These are phyloP conservation scores for Ceratonia siliqua DNA, from an alignment of 306 rosid species.

Conservation along the genomic window DNA sequence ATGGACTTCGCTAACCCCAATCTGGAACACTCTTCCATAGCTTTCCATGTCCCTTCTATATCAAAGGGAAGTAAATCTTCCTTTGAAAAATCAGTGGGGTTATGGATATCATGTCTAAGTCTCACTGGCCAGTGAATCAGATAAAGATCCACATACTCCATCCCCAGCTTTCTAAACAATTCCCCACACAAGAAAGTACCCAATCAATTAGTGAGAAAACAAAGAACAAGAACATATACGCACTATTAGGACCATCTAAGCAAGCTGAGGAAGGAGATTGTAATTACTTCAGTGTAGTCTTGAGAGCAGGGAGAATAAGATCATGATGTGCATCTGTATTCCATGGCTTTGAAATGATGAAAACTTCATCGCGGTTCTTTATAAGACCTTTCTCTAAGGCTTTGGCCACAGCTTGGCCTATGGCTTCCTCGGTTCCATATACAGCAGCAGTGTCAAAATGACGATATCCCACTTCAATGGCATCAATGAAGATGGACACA, in stretches of 20 bases:
- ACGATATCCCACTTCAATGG: slow-evolving; percentile 43
- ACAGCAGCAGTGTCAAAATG: slow-evolving; percentile 50
- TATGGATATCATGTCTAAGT: slow-evolving; percentile 42
- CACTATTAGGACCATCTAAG: neutral
- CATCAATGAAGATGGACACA: slow-evolving; percentile 45
- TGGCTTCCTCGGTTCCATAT: slow-evolving; percentile 50
- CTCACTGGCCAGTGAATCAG: slow-evolving; percentile 60
- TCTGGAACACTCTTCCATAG: slow-evolving; percentile 50
- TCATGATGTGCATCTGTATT: slow-evolving; percentile 47
- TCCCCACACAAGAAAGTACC: neutral
- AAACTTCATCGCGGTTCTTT: slow-evolving; percentile 51
- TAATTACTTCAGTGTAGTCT: slow-evolving; percentile 47
- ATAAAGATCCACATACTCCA: slow-evolving; percentile 57
- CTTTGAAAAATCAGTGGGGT: slow-evolving; percentile 34
- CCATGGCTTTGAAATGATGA: slow-evolving; percentile 67
- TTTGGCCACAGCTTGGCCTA: slow-evolving; percentile 42
- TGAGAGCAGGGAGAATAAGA: slow-evolving; percentile 56
- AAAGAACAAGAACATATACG: neutral
- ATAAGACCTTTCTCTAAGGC: slow-evolving; percentile 50
- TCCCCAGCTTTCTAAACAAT: slow-evolving; percentile 43
- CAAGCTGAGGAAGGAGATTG: neutral
- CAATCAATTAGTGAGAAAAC: neutral
- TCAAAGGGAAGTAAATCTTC: slow-evolving; percentile 57
- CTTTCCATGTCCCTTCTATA: slow-evolving; percentile 60
- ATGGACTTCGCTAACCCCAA: slow-evolving; percentile 54